Evolutionary conservation across 371 early-diverging fungal species (phyloP), one percentile per base, ranked within the genome.

Genomic region (Actinomortierella ambigua): DNA sequence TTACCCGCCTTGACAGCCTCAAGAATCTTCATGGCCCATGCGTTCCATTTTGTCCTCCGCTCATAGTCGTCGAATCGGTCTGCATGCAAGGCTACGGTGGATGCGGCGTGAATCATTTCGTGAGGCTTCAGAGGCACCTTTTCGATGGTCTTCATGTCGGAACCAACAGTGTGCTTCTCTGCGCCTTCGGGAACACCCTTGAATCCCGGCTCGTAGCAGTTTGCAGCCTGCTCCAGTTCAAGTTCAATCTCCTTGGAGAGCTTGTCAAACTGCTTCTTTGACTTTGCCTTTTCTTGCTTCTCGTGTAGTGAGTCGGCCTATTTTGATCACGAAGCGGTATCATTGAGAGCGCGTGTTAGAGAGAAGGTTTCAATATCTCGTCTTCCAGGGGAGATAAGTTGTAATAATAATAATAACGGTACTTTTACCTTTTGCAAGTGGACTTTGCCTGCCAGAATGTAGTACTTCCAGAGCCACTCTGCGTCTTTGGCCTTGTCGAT

Each of bases 51-150:
- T 56, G 65, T 71, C 13, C 73, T 28, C 6, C 59, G 63, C 4
- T 71, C 67, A 50, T 66, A 71, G 7, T 63, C 73, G 5, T 71
- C 73, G 49, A 71, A 66, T 17, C 73, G 59, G 42, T 71, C 73
- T 3, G 73, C 73, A 47, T 71, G 73, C 6, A 71, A 20, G 2
- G 73, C 73, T 2, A 71, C 63, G 24, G 65, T 71, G 8, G 73
- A 66, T n/a, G 73, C 73, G 1, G 67, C 63, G 13, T 66, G 49
- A n/a, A 59, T 56, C 63, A 59, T 71, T 48, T 71, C 73, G 23
- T 65, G 60, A n/a, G 55, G 59, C 57, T 71, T 71, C n/a, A 57
- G 60, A 1, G 28, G 41, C 2, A 71, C 73, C 46, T 71, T 71
- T 41, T 71, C 67, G 27, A 66, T 63, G 1, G 48, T 48, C 13